A percentile compares a stretch with the other conserved stretches of the same genome.
Conservation (phyloP, 2,329 filamentous ascomycete genomes). For the Ophiocordyceps robertsii region DNA sequence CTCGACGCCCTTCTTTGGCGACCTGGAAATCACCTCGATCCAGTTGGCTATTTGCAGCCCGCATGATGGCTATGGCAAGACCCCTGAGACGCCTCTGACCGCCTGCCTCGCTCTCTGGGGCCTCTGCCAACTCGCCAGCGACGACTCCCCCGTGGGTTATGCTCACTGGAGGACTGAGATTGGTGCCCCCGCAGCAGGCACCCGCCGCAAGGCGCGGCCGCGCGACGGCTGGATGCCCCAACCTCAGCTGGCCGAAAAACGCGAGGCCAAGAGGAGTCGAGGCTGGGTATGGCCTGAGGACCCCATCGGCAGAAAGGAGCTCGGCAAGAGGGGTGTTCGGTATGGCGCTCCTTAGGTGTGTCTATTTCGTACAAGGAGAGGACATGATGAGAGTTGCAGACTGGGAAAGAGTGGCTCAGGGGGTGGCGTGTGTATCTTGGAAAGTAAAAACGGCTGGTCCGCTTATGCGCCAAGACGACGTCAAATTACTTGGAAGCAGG, state of each 20-base stretch:
- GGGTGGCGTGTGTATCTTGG: too few species aligned
- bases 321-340: slow-evolving; percentile 50
- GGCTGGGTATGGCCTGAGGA: slow-evolving; percentile 71
- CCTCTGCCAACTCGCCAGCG: slow-evolving; percentile 56
- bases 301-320: slow-evolving; percentile 56
- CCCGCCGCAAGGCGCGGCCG: slow-evolving; percentile 54
- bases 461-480: not conserved
- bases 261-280: slow-evolving; percentile 57
- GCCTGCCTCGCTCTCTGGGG: slow-evolving; percentile 67
- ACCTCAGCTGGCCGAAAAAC: slow-evolving; percentile 61
- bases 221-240: slow-evolving; percentile 65
- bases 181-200: slow-evolving; percentile 60
- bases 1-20: slow-evolving; percentile 72
- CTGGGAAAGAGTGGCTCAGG: not conserved
- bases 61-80: slow-evolving; percentile 10
- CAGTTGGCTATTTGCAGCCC: slow-evolving; percentile 35
- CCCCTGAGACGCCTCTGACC: slow-evolving; percentile 40
- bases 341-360: slow-evolving; percentile 25
- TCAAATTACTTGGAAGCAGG: too few species aligned
- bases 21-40: slow-evolving; percentile 58
- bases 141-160: slow-evolving; percentile 40
- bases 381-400: not conserved
- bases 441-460: not conserved
- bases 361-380: not conserved
- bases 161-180: slow-evolving; percentile 56